Evolutionary conservation across 139 green algal genomes (phyloP).

Genomic region (Raphidocelis subcapitata): DNA sequence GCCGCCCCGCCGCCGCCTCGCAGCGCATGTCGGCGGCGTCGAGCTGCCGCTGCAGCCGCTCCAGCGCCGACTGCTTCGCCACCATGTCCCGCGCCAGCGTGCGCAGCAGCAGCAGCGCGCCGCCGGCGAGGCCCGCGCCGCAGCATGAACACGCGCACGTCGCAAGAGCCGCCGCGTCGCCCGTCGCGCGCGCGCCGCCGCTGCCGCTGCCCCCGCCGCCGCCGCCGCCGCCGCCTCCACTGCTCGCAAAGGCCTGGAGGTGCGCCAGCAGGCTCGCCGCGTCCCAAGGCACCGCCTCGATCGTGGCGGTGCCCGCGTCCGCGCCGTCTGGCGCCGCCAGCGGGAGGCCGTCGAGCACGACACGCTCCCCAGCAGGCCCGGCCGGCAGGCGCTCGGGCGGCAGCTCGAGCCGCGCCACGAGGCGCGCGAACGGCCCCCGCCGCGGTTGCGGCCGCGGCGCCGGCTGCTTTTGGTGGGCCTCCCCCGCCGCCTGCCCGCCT

Average conservation of each 20-base stretch:
- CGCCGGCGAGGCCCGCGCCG: not conserved
- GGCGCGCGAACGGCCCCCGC: too few species aligned
- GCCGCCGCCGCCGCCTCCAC: slow-evolving; percentile 1
- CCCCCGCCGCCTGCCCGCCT: too few species aligned
- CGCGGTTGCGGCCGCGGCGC: too few species aligned
- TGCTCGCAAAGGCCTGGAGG: too few species aligned
- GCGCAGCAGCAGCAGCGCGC: not conserved
- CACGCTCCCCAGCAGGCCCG: not conserved
- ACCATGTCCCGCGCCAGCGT: slow-evolving; percentile 35
- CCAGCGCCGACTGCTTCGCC: slow-evolving; percentile 42
- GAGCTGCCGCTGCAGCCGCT: slow-evolving; percentile 24
- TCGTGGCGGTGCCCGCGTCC: not conserved
- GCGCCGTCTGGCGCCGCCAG: not conserved
- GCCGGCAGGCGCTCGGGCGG: not conserved
- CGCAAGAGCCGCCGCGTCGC: not conserved
- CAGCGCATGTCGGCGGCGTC: slow-evolving; percentile 24
- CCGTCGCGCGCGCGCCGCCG: not conserved
- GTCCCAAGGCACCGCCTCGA: slow-evolving; percentile 10
- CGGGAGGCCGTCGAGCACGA: slow-evolving; percentile 18
- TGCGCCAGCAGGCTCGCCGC: slow-evolving; percentile 6
- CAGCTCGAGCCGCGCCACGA: slow-evolving; percentile 1
- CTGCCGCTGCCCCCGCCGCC: not conserved
- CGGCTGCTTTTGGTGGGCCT: too few species aligned
- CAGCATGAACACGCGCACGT: not conserved
- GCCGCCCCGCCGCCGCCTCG: slow-evolving; percentile 35